Conservation (phyloP, 768 basidiomycete genomes). For the Termitomyces sp. region DNA sequence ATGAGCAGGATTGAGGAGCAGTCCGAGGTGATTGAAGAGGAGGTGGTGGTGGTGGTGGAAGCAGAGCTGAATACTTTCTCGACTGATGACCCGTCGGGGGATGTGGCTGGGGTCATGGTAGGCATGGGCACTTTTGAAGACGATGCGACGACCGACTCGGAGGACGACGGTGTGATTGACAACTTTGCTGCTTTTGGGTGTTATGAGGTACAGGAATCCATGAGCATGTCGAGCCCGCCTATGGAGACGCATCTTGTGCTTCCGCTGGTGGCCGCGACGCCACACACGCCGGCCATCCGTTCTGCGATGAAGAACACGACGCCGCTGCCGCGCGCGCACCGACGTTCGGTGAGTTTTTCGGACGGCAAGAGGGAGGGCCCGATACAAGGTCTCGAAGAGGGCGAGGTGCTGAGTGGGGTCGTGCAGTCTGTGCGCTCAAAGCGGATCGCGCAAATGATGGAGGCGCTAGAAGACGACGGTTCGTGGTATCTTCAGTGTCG, state of each 20-base stretch:
- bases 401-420: conserved; percentile 21
- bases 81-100: conserved; percentile 52
- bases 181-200: conserved; percentile 32
- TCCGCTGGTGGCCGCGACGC: not conserved
- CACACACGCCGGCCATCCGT: conserved; percentile 30
- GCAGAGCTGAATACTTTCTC: conserved; percentile 70
- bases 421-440: conserved; percentile 67
- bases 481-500: no score
- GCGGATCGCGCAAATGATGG: conserved; percentile 77
- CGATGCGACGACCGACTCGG: conserved; percentile 45
- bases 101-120: conserved; percentile 44
- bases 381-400: conserved; percentile 53
- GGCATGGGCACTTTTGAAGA: conserved; percentile 31
- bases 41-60: no score
- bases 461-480: conserved; percentile 62
- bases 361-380: conserved; percentile 89
- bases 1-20: conserved; percentile 47
- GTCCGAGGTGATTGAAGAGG: no score
- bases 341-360: conserved; percentile 94
- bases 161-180: conserved; percentile 27
- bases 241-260: conserved; percentile 1
- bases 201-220: conserved; percentile 19
- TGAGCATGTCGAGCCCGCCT: conserved; percentile 9
- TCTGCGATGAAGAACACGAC: conserved; percentile 44
- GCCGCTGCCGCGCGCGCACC: conserved; percentile 48